These are phyloP conservation scores for Peronospora belbahrii DNA, from an alignment of 352 stramenopile species.

Conservation along the genomic window DNA sequence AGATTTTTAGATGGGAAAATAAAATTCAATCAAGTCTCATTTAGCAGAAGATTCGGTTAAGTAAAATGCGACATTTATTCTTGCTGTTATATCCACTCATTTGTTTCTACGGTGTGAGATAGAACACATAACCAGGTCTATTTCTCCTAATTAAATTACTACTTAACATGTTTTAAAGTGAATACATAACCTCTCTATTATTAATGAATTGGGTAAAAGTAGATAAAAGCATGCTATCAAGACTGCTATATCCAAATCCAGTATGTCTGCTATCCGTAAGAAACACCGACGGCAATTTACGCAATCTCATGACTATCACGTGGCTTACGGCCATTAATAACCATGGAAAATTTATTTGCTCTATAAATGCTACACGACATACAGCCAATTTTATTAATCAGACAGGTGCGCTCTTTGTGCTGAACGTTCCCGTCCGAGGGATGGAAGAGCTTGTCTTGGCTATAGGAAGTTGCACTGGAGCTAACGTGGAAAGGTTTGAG, in stretches of 20 bases:
- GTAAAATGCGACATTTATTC: not conserved
- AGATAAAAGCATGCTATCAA: constrained; percentile 64
- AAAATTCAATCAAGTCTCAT: no score
- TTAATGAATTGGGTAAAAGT: constrained; percentile 42
- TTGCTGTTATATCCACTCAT: no score
- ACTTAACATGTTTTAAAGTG: no score
- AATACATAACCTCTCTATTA: no score
- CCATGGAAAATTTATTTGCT: constrained; percentile 75
- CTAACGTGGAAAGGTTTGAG: constrained; percentile 54
- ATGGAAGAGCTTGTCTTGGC: constrained; percentile 75
- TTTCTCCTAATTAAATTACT: no score
- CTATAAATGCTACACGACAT: constrained; percentile 65
- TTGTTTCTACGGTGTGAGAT: no score
- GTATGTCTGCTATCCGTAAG: constrained; percentile 61
- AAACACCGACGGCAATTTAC: constrained; percentile 12
- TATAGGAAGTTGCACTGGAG: constrained; percentile 56
- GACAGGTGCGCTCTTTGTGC: constrained; percentile 49
- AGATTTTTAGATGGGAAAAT: no score
- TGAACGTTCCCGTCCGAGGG: constrained; percentile 62
- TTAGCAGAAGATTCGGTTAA: not conserved
- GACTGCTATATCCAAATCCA: constrained; percentile 76
- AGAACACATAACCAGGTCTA: no score
- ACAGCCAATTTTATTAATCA: constrained; percentile 51
- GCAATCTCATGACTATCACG: constrained; percentile 78
- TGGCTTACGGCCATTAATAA: constrained; percentile 87